phyloP scores from a whole-genome alignment of 2,329 filamentous ascomycete genomes.

The Parastagonospora avenae region DNA sequence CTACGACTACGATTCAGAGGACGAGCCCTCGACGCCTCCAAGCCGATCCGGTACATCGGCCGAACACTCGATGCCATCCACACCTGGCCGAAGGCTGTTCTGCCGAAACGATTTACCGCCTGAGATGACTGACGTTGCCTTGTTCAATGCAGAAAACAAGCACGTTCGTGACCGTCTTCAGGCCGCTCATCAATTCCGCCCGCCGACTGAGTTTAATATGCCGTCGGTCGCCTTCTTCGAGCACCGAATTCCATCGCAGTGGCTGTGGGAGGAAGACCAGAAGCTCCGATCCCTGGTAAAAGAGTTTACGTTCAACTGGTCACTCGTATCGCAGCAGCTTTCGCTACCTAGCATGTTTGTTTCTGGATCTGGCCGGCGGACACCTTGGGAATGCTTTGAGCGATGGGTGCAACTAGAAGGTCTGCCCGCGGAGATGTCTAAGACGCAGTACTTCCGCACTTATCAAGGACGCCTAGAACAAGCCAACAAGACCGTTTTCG shows the following conservation, averaged over 20 bases:
- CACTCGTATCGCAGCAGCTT: conserved; percentile 83
- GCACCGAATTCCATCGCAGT: conserved; percentile 82
- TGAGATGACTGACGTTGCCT: conserved; percentile 75
- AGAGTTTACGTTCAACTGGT: conserved; percentile 98
- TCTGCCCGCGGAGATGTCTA: conserved; percentile 88
- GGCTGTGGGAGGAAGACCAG: conserved; percentile 89
- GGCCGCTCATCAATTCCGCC: conserved; percentile 88
- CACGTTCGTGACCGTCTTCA: conserved; percentile 87
- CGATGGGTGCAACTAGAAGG: conserved; percentile 93
- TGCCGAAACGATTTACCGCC: conserved; percentile 62
- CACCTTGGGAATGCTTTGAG: conserved; percentile 98
- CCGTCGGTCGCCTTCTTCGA: conserved; percentile 91
- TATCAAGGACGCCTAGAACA: conserved; percentile 68
- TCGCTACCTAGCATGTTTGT: conserved; percentile 74
- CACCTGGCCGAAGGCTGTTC: conserved; percentile 46
- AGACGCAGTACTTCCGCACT: conserved; percentile 91
- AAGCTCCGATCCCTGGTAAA: conserved; percentile 83
- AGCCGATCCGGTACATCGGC: conserved; percentile 47
- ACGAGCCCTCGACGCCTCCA: conserved; percentile 52
- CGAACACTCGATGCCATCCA: conserved; percentile 50
- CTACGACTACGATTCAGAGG: conserved; percentile 80
- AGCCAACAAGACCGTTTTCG: conserved; percentile 63
- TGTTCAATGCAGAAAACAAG: conserved; percentile 90
- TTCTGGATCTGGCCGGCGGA: conserved; percentile 87
- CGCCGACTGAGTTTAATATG: conserved; percentile 90